Percentiles rank a stretch among this genome's conserved stretches.
Conservation (phyloP, 495 filamentous ascomycete genomes). For the Aspergillus avenaceus region DNA sequence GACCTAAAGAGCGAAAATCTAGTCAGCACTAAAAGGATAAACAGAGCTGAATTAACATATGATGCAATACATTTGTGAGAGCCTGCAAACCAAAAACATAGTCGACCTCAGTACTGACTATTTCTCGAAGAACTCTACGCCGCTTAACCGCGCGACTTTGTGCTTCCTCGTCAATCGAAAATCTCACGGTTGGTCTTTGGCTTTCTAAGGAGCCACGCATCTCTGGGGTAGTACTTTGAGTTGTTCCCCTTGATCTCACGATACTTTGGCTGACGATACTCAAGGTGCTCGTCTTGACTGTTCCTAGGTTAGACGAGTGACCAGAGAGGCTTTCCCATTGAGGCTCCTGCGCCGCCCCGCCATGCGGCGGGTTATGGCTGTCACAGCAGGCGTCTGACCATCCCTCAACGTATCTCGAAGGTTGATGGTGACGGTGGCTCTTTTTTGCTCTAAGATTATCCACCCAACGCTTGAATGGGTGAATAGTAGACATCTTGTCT, state of each 20-base stretch:
- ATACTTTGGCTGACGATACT: constrained; percentile 68
- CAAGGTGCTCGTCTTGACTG: constrained; percentile 70
- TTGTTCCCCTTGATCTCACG: constrained; percentile 53
- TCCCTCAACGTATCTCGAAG: constrained; percentile 32
- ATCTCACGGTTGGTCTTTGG: constrained; percentile 46
- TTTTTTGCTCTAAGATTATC: constrained; percentile 47
- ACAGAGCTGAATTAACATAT: too few relatives aligned
- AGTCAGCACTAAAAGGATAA: not conserved
- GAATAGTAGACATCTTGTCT: constrained; percentile 8
- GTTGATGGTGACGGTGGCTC: constrained; percentile 19
- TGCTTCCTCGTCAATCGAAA: constrained; percentile 63
- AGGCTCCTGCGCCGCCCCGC: constrained; percentile 32
- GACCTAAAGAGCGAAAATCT: constrained; percentile 18
- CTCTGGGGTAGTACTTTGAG: constrained; percentile 47
- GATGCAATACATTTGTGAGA: constrained; percentile 77
- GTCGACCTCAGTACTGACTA: constrained; percentile 79
- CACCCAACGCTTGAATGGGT: constrained; percentile 53
- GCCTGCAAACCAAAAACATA: constrained; percentile 86
- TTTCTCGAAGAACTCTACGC: constrained; percentile 74
- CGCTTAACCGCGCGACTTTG: constrained; percentile 67
- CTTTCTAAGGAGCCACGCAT: constrained; percentile 66
- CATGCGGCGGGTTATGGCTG: constrained; percentile 14
- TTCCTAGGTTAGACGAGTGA: constrained; percentile 72
- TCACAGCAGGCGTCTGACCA: constrained; percentile 40
- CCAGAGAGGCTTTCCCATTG: constrained; percentile 55